phyloP scores from a whole-genome alignment of 2,329 filamentous ascomycete species.

The Cladosporium velox region DNA sequence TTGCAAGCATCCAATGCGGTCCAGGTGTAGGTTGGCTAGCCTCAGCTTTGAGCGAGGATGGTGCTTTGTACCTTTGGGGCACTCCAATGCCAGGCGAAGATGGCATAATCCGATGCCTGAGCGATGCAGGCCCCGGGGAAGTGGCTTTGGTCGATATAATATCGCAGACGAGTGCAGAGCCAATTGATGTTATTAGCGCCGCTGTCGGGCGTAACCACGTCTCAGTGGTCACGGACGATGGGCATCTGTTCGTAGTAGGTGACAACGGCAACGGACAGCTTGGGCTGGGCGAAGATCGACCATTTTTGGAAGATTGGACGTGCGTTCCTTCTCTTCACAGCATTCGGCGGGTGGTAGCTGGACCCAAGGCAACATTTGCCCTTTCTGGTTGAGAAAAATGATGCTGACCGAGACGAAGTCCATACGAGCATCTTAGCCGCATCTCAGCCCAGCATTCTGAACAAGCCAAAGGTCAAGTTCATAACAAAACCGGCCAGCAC shows the following conservation, averaged over 20 bases:
- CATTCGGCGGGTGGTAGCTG: slow-evolving; percentile 28
- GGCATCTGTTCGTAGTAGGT: slow-evolving; percentile 58
- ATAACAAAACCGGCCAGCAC: slow-evolving; percentile 82
- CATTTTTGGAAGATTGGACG: slow-evolving; percentile 32
- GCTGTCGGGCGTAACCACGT: slow-evolving; percentile 61
- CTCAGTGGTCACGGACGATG: slow-evolving; percentile 55
- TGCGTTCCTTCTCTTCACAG: slow-evolving; percentile 22
- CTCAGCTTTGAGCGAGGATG: slow-evolving; percentile 59
- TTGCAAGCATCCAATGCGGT: slow-evolving; percentile 55
- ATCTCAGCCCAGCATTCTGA: slow-evolving; percentile 56
- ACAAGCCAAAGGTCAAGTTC: slow-evolving; percentile 73
- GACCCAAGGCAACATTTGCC: slow-evolving; percentile 30
- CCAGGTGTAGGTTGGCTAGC: slow-evolving; percentile 52
- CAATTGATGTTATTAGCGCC: slow-evolving; percentile 55
- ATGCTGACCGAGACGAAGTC: too few species aligned
- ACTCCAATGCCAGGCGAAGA: slow-evolving; percentile 30
- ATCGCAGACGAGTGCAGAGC: slow-evolving; percentile 45
- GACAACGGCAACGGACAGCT: slow-evolving; percentile 62
- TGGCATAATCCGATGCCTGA: slow-evolving; percentile 27
- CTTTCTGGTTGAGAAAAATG: not conserved
- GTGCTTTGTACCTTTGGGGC: slow-evolving; percentile 66
- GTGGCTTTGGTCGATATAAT: slow-evolving; percentile 35
- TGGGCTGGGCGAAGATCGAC: slow-evolving; percentile 40
- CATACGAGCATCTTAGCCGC: not conserved
- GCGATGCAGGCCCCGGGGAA: slow-evolving; percentile 28